phyloP scores from a whole-genome alignment of 306 rosid species.

The Trichosanthes cucumerina region DNA sequence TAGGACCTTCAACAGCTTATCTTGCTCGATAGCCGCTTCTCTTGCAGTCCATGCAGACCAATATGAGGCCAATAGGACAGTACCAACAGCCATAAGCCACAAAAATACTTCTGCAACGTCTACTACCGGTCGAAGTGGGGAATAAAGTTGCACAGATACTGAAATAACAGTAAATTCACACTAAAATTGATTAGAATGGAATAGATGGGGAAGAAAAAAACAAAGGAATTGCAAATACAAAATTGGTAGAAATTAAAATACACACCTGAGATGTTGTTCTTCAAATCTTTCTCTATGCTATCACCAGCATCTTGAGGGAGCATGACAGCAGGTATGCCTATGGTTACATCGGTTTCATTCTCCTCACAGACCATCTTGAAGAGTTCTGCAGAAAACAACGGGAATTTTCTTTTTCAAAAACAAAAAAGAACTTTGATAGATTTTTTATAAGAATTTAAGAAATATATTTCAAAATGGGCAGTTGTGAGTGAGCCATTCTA shows the following conservation, averaged over 20 bases:
- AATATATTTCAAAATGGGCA: neutral
- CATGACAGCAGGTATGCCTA: slow-evolving; percentile 91
- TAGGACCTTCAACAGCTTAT: slow-evolving; percentile 74
- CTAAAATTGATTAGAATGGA: slow-evolving; percentile 1
- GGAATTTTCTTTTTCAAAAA: neutral
- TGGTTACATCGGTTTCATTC: slow-evolving; percentile 57
- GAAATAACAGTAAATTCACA: slow-evolving; percentile 18
- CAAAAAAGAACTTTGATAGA: neutral
- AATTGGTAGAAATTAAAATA: neutral
- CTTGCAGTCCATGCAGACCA: slow-evolving; percentile 97
- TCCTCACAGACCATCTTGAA: slow-evolving; percentile 95
- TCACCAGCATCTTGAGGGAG: slow-evolving; percentile 84
- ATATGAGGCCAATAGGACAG: slow-evolving; percentile 82
- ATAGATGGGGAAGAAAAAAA: neutral
- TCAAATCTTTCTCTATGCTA: slow-evolving; percentile 47
- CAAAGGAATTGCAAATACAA: slow-evolving; percentile 4
- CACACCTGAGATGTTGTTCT: slow-evolving; percentile 50
- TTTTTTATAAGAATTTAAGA: neutral
- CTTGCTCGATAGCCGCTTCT: slow-evolving; percentile 82
- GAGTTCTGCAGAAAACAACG: slow-evolving; percentile 50
- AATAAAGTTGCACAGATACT: slow-evolving; percentile 95
- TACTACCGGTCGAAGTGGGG: slow-evolving; percentile 87
- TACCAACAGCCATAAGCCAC: slow-evolving; percentile 99
- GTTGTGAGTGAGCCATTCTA: neutral
- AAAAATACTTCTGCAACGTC: slow-evolving; percentile 95